Base-by-base conservation (phyloP, 148 eudicot genomes). In the Pouteria glomerata region DNA sequence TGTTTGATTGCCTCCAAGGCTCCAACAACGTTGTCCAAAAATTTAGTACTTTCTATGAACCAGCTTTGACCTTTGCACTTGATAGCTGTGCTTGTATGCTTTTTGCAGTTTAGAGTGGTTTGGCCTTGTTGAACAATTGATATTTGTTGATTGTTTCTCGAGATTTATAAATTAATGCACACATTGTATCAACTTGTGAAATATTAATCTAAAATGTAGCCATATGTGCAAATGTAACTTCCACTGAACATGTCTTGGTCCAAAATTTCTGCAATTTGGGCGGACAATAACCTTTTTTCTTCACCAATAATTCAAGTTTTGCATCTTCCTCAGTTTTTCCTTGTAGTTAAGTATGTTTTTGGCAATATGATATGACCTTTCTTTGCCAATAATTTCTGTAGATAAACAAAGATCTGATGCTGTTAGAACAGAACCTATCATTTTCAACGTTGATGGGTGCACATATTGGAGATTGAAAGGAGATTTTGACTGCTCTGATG, bases 401-500 rank as follows among this genome's bases (percentile, higher is more conserved):
- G 96, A 73, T 68, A 77, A 82, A 44, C 79, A 51, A 59, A 74
- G 78, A 55, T 79, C 82, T 24, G 83, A 85, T 78, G 90, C 92
- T 63, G 72, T 88, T 23, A 85, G 98, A 74, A 86, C 84, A 41
- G 83, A 85, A 55, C 85, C 95, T 30, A 62, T 82, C 29, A 55
- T 84, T 78, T 53, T 76, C 69, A 86, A 71, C 67, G 68, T 31
- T 37, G 57, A 77, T 27, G 97, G 98, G 52, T 74, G 45, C 72
- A 83, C 68, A 21, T 87, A 69, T 73, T 93, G 95, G 95, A 89
- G 77, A 81, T 77, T 93, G 52, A 83, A 79, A 44, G 70, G 87
- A 61, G 74, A 66, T 69, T 69, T 55, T 74, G 72, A 71, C 19
- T 73, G 75, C n/a, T 60, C 86, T 64, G 73, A 64, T 53, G 35